Evolutionary conservation across 352 stramenopile genomes (phyloP), one percentile per base, ranked within the genome.

Genomic region (Globisporangium spinosum): DNA sequence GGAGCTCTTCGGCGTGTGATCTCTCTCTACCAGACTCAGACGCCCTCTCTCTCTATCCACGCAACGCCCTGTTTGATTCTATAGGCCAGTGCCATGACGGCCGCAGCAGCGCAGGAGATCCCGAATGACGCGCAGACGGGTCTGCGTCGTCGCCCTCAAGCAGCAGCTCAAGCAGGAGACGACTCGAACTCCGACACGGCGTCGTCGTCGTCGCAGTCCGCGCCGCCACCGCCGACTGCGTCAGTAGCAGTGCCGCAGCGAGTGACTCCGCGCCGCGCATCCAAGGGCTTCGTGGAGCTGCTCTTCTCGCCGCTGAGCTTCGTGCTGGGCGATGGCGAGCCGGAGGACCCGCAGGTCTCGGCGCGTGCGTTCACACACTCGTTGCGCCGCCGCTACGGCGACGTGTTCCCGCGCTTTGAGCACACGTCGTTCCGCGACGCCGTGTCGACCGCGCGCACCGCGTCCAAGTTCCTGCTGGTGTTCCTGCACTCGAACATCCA

Each of bases 401-500:
- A 83, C 29, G 49, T 76, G 8, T 89, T 80, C 63, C 87, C 87
- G 20, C 81, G 75, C 49, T 95, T 95, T 58, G 85, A 93, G 74
- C 82, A 89, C 73, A 80, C 80, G 55, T 93, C 87, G 63, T 95
- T 95, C 72, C 80, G 85, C 20, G 87, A 95, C 61, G 85, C 87
- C 4, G 85, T 93, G 68, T 91, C 80, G 2, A 91, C 85, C 0
- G 85, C 87, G 8, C 84, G 85, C 20, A 91, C 83, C 10, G 80
- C 83, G 45, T 92, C 81, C 70, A 95, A 95, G 75, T 95, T 95
- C 56, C 66, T 95, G 54, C 53, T 95, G 7, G 85, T 94, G 58
- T 95, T 91, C 55, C 66, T 95, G 62, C 87, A 95, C 73, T 95
- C 85, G 68, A 91, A 79, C 27, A 88, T 95, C 53, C 87, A 95